Base-by-base conservation (phyloP, 768 basidiomycete genomes). In the Phaeolepiota aurea region DNA sequence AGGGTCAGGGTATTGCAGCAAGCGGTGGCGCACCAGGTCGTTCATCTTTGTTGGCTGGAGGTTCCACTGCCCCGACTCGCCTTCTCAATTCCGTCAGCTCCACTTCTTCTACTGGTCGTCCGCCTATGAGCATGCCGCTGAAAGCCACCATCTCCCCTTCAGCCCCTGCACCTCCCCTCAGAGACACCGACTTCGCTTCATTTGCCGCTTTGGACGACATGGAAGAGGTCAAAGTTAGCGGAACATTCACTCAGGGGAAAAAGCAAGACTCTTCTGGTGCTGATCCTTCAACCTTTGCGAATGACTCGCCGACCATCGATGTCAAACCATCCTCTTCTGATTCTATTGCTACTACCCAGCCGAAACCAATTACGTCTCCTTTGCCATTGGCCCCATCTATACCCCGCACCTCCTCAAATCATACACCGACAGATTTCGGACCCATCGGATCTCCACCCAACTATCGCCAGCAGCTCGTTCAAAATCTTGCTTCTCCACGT, bases 391-490 rank as follows among this genome's bases (percentile, higher is more conserved):
- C 81, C 0, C 62, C 74, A 20, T 78, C 71, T 21, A 72, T 72
- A 0, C 77, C 76, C 10, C 77, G 76, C 25, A 63, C 69, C 19
- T 61, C 71, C 33, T 56, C 61, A 5, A 59, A 64, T 11, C 53
- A 55, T 34, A 47, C 68, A 22, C 56, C 65, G 38, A 54, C 66
- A 35, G 85, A 86, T 54, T 81, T 86, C 50, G 87, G 87, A 5
- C 86, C 88, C 12, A 87, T 90, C 45, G 88, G 88, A 2, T 87
- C 86, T 2, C 84, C 87, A 5, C 82, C 88, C 1, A 72, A 60
- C 37, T 63, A 64, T 30, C 54, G 59, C 9, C 12, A 5, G 15
- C 33, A 19, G 14, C 42, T 49, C 32, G 43, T 47, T 20, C 42
- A 63, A 22, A 53, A 56, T 2, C 55, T 49, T 1, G 62, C 62